phyloP scores from a whole-genome alignment of 495 filamentous ascomycete species.

The Massariosphaeria phaeospora region DNA sequence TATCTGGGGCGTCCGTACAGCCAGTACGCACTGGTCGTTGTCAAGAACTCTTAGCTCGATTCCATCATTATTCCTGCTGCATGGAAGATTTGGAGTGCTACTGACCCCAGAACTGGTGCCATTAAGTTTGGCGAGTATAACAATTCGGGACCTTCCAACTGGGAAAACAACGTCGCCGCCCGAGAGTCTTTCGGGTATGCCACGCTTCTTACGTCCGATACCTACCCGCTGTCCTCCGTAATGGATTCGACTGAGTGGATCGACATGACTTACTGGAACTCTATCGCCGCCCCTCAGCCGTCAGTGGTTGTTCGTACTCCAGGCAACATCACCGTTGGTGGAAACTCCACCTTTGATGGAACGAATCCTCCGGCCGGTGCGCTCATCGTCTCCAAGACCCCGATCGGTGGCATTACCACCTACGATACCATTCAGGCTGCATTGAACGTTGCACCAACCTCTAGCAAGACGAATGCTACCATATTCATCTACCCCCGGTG shows the following conservation, averaged over 20 bases:
- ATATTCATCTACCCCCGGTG: constrained; percentile 37
- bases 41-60: constrained; percentile 24
- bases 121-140: constrained; percentile 27
- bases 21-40: constrained; percentile 22
- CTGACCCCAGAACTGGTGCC: constrained; percentile 19
- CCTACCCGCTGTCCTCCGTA: constrained; percentile 14
- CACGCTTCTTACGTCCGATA: constrained; percentile 23
- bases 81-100: constrained; percentile 26
- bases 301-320: background rate
- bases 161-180: constrained; percentile 26
- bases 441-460: constrained; percentile 12
- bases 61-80: constrained; percentile 10
- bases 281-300: constrained; percentile 18
- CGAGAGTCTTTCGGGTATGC: constrained; percentile 17
- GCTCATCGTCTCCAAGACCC: constrained; percentile 34
- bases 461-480: constrained; percentile 26
- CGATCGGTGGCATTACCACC: constrained; percentile 33
- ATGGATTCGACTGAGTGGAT: constrained; percentile 25
- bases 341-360: constrained; percentile 21
- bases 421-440: constrained; percentile 29
- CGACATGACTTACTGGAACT: constrained; percentile 23
- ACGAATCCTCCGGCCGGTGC: constrained; percentile 34
- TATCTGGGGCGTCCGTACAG: constrained; percentile 23
- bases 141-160: constrained; percentile 14
- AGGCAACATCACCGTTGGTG: constrained; percentile 7